Percentiles rank a stretch among this genome's conserved stretches.
These are phyloP conservation scores for Termitomyces sp. DNA, from an alignment of 768 basidiomycete species.

Conservation along the genomic window DNA sequence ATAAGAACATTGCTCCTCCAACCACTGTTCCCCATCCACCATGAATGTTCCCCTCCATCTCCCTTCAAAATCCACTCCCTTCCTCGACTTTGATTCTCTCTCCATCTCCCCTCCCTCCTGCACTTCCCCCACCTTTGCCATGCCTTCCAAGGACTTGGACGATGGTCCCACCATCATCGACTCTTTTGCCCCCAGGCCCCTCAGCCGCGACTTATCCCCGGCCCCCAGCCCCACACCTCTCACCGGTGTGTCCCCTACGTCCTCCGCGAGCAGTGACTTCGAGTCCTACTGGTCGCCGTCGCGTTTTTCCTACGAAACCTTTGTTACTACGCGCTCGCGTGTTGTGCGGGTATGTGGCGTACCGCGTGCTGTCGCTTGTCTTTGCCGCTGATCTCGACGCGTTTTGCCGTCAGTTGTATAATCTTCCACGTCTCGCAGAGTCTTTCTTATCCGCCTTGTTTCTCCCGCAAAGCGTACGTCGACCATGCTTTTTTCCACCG, in stretches of 20 bases:
- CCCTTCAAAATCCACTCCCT: slow-evolving; percentile 11
- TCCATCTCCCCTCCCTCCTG: slow-evolving; percentile 5
- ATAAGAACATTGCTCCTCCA: slow-evolving; percentile 17
- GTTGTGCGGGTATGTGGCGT: slow-evolving; percentile 44
- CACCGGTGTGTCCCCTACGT: slow-evolving; percentile 13
- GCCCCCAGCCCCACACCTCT: slow-evolving; percentile 2
- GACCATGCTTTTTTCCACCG: slow-evolving; percentile 15
- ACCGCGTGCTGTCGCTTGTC: slow-evolving; percentile 5
- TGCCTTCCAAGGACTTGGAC: slow-evolving; percentile 9
- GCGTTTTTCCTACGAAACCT: slow-evolving; percentile 29
- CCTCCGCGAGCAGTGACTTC: slow-evolving; percentile 27
- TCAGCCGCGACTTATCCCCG: slow-evolving; percentile 22
- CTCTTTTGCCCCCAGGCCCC: slow-evolving; percentile 23
- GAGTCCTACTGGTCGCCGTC: slow-evolving; percentile 14
- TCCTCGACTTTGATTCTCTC: slow-evolving; percentile 6
- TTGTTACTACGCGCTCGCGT: slow-evolving; percentile 46
- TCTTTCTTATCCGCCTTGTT: slow-evolving; percentile 34
- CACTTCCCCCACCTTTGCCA: slow-evolving; percentile 8
- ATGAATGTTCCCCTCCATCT: slow-evolving; percentile 18
- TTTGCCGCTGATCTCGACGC: slow-evolving; percentile 10
- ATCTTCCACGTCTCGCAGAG: slow-evolving; percentile 32
- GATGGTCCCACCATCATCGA: slow-evolving; percentile 16
- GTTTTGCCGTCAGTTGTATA: slow-evolving; percentile 27
- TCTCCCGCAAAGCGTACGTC: slow-evolving; percentile 30
- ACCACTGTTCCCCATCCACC: not conserved